Evolutionary conservation across 2,329 filamentous ascomycete genomes (phyloP), one percentile per base, ranked within the genome.

Genomic region (Cordyceps militaris): DNA sequence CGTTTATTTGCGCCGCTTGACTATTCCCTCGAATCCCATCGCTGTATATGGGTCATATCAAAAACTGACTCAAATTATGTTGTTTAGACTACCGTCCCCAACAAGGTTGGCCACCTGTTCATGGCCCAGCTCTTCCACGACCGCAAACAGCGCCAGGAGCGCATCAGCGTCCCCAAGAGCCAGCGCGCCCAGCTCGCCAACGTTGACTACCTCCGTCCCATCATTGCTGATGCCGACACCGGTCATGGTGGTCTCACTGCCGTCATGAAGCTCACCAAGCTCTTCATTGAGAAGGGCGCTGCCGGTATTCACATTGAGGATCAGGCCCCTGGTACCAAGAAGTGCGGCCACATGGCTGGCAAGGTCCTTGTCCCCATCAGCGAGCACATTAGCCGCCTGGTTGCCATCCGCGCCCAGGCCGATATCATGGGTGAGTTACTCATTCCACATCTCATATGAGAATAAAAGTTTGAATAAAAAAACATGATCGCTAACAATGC

Each of bases 71-170:
- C n/a, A 34, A 44, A 34, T 38, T 9, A 21, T 21, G 32, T 32
- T 61, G 21, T 48, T 28, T 61, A 94, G 90, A 96, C 94, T 64
- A 99, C 94, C 44, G 94, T 99, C 23, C 94, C 94, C 54, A 96
- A 97, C 81, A 99, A 99, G 76, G 94, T 99, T 64, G 85, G 89
- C 70, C 94, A 99, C 71, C 84, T 99, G 54, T 99, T 96, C 84
- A 92, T 95, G 85, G 93, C 94, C 14, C 94, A 99, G 76, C 86
- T 97, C 58, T 99, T 99, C 87, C 94, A 99, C 77, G 94, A 99
- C 81, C 89, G 94, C 69, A 99, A 99, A 78, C 94, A 99, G 77
- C 88, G 94, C 63, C 91, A 97, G 74, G 94, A 97, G 74, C 91
- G 94, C 60, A 77, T 97, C 54, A 88, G 84, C 63, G 86, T 81